These are phyloP conservation scores for Starmerella sirachaensis DNA, from an alignment of 805 yeast species.

Conservation along the genomic window DNA sequence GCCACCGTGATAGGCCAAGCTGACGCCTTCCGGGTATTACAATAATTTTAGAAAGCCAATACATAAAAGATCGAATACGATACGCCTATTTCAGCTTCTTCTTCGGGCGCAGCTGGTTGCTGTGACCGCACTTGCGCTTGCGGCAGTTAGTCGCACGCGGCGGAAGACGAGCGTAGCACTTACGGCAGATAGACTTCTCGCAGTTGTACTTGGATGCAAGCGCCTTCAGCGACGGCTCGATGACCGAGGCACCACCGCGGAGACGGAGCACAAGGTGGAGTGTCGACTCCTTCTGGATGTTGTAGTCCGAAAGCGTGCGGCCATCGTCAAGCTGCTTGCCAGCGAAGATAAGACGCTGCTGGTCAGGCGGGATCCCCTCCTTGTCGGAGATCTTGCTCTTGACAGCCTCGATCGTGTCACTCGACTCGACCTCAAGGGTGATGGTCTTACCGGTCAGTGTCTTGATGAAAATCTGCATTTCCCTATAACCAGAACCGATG, in stretches of 20 bases:
- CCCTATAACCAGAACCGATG: constrained; percentile 6
- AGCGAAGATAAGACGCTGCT: constrained; percentile 98
- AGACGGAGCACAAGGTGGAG: constrained; percentile 90
- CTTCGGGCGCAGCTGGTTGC: constrained; percentile 99
- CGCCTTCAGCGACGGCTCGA: constrained; percentile 98
- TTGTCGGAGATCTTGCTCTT: constrained; percentile 97
- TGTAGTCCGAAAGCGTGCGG: constrained; percentile 97
- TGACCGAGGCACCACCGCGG: constrained; percentile 83
- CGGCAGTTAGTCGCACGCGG: constrained; percentile 99
- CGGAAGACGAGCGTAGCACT: constrained; percentile 99
- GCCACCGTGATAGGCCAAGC: neutral
- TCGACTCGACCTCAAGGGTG: constrained; percentile 97
- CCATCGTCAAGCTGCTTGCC: constrained; percentile 99
- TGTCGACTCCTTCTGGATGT: constrained; percentile 99
- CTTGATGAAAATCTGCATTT: constrained; percentile 81
- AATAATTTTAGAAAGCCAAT: neutral
- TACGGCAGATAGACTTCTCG: constrained; percentile 98
- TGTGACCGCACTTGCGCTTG: constrained; percentile 99
- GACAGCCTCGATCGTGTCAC: constrained; percentile 98
- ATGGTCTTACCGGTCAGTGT: constrained; percentile 98
- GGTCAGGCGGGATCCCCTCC: constrained; percentile 99
- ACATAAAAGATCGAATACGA: constrained; percentile 21
- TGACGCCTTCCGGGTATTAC: neutral
- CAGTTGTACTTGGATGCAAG: constrained; percentile 99
- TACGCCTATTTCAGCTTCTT: constrained; percentile 87